Percentiles rank a stretch among this genome's conserved stretches.
These are phyloP conservation scores for Myriosclerotinia scirpicola DNA, from an alignment of 2,329 filamentous ascomycete species.

Conservation along the genomic window DNA sequence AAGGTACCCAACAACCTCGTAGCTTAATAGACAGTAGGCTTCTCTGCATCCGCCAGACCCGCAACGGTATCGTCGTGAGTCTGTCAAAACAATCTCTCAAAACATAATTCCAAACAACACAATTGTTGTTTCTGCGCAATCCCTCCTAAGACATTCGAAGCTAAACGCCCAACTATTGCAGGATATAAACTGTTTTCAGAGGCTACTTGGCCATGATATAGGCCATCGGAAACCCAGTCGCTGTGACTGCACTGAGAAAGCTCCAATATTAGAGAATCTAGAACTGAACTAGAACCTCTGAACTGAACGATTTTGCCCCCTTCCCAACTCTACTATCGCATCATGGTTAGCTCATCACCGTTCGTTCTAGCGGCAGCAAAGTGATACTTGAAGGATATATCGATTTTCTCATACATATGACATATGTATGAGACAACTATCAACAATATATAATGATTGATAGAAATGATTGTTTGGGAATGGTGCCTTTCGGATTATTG, in stretches of 20 bases:
- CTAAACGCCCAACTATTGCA: neutral
- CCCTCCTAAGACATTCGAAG: conserved; percentile 22
- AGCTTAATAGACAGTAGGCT: neutral
- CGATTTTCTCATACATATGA: neutral
- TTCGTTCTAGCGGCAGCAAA: neutral
- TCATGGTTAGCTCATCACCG: neutral
- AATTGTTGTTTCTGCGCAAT: conserved; percentile 46
- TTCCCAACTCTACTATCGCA: neutral
- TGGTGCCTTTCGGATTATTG: too few relatives aligned
- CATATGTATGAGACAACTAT: neutral
- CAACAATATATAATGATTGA: neutral
- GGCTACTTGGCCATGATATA: neutral
- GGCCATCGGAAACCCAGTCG: neutral
- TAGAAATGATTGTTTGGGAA: too few relatives aligned
- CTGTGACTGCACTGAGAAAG: conserved; percentile 1
- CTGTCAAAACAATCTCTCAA: neutral
- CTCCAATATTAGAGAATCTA: neutral
- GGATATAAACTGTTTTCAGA: neutral
- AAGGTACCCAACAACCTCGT: neutral
- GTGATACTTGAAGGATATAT: neutral
- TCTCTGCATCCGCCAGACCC: neutral
- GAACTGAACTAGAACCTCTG: neutral
- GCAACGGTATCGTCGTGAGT: neutral
- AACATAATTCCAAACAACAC: conserved; percentile 42
- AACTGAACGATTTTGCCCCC: neutral